phyloP scores from a whole-genome alignment of 2,329 filamentous ascomycete genomes.

The Aspergillus luchuensis region DNA sequence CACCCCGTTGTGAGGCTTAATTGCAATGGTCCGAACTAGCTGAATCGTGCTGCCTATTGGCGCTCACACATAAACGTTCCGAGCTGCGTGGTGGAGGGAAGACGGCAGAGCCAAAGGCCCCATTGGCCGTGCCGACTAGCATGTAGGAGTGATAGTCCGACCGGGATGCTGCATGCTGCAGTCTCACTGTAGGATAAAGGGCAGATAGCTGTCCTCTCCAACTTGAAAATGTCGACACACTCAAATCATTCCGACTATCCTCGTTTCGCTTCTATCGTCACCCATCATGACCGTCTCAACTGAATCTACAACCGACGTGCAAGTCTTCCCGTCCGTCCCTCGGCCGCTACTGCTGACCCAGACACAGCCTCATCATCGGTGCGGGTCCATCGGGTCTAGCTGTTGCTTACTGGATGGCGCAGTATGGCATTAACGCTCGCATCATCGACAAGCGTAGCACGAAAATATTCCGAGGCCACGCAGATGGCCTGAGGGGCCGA shows the following conservation, averaged over 20 bases:
- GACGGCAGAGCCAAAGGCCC: not conserved
- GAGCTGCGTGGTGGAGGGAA: not conserved
- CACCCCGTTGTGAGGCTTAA: too few relatives aligned
- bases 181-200: not conserved
- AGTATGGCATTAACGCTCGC: constrained; percentile 51
- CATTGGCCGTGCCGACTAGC: not conserved
- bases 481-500: constrained; percentile 19
- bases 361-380: constrained; percentile 45
- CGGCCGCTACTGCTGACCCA: not conserved
- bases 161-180: not conserved
- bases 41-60: not conserved
- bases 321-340: not conserved
- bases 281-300: constrained; percentile 2
- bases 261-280: not conserved
- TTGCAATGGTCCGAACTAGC: not conserved
- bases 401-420: constrained; percentile 52
- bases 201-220: not conserved
- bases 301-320: constrained; percentile 17
- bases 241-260: not conserved
- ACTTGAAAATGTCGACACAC: too few relatives aligned
- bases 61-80: not conserved
- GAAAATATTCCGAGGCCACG: constrained; percentile 35
- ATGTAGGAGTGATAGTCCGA: not conserved
- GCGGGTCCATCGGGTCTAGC: constrained; percentile 55
- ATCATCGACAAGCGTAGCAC: constrained; percentile 51